A percentile compares a stretch with the other conserved stretches of the same genome.
These are phyloP conservation scores for Fraxinus greggii DNA, from an alignment of 305 asterid genomes.

Conservation along the genomic window DNA sequence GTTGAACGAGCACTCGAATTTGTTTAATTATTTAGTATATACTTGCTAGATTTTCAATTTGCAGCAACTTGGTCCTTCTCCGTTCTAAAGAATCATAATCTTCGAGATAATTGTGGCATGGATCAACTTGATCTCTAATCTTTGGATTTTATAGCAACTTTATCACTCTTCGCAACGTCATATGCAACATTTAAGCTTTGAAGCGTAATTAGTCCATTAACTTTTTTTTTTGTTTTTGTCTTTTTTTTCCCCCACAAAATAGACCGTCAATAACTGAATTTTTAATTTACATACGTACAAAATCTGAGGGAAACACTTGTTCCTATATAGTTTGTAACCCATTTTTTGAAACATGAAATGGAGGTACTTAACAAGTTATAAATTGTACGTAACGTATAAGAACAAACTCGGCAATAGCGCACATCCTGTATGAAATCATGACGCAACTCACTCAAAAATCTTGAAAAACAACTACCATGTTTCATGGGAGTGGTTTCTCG, in stretches of 20 bases:
- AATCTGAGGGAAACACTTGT: too few species aligned
- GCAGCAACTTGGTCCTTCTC: not conserved
- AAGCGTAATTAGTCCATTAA: not conserved
- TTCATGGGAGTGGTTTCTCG: not conserved
- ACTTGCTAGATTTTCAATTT: not conserved
- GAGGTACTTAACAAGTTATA: not conserved
- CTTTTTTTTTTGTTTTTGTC: not conserved
- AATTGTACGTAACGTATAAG: not conserved
- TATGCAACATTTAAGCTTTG: not conserved
- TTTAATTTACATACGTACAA: too few species aligned
- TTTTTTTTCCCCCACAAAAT: too few species aligned
- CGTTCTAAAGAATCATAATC: not conserved
- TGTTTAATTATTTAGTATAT: not conserved
- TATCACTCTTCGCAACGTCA: not conserved
- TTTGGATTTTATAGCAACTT: not conserved
- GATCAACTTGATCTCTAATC: not conserved
- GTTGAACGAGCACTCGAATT: not conserved
- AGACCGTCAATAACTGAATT: not conserved
- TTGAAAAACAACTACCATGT: not conserved
- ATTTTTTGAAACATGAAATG: not conserved
- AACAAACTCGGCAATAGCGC: not conserved
- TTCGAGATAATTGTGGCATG: not conserved
- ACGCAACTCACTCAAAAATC: not conserved
- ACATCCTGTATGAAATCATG: not conserved
- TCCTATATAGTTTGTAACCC: not conserved